phyloP scores from a whole-genome alignment of 2,329 filamentous ascomycete species.

The Trichoderma brevicompactum region DNA sequence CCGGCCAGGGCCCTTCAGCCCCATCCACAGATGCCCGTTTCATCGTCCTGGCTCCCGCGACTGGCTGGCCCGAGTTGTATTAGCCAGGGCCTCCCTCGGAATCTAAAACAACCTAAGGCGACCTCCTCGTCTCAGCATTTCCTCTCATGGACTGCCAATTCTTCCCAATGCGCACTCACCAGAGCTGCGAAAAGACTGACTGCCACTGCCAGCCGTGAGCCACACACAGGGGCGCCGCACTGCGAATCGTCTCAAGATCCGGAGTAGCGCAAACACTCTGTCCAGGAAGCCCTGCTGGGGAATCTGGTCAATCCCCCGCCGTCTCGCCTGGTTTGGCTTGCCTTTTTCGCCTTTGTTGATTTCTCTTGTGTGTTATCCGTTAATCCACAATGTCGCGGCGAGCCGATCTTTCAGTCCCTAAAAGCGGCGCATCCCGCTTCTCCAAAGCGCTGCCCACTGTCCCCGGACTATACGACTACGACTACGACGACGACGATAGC shows the following conservation, averaged over 20 bases:
- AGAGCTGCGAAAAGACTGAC: slow-evolving; percentile 4
- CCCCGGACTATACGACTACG: slow-evolving; percentile 41
- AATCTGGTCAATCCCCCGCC: not conserved
- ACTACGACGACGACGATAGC: slow-evolving; percentile 24
- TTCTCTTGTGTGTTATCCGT: slow-evolving; percentile 1
- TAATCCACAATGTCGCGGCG: slow-evolving; percentile 20
- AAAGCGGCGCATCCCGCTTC: slow-evolving; percentile 57
- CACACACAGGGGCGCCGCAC: not conserved
- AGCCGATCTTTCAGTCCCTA: slow-evolving; percentile 22
- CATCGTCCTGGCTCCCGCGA: slow-evolving; percentile 14
- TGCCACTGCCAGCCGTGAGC: not conserved
- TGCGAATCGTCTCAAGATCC: slow-evolving; percentile 6
- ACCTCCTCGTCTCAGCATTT: slow-evolving; percentile 28
- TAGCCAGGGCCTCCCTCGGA: slow-evolving; percentile 28
- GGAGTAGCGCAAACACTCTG: not conserved
- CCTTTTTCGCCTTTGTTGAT: not conserved
- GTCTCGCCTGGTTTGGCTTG: slow-evolving; percentile 18
- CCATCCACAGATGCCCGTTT: slow-evolving; percentile 20
- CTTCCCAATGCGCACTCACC: slow-evolving; percentile 11
- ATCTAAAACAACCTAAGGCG: slow-evolving; percentile 27
- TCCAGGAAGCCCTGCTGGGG: not conserved
- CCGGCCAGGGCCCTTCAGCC: not conserved
- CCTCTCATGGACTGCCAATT: slow-evolving; percentile 4
- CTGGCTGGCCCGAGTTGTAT: slow-evolving; percentile 24
- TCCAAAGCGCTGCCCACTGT: slow-evolving; percentile 62